Percentiles rank a stretch among this genome's conserved stretches.
phyloP scores from a whole-genome alignment of 148 eudicot species.

The Persicaria maculosa region DNA sequence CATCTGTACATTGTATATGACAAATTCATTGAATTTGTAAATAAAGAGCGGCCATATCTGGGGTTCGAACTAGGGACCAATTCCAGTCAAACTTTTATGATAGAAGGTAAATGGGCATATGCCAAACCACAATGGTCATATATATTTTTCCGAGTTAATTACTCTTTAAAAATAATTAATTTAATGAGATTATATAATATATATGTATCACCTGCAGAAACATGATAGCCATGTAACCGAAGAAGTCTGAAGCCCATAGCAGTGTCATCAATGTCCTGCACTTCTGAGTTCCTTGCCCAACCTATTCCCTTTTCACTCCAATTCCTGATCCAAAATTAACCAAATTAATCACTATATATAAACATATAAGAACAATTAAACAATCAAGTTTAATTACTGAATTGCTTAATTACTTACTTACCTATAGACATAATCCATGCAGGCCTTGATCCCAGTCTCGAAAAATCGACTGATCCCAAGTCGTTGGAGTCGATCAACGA shows the following conservation, averaged over 20 bases:
- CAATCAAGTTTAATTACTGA: not conserved
- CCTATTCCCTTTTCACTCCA: constrained; percentile 74
- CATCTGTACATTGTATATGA: constrained; percentile 31
- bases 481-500: constrained; percentile 52
- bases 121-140: not conserved
- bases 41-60: no score
- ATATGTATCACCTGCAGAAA: constrained; percentile 47
- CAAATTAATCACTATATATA: no score
- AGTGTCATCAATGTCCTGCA: constrained; percentile 79
- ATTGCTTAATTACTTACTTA: constrained; percentile 7
- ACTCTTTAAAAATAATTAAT: no score
- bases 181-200: not conserved
- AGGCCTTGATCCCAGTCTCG: constrained; percentile 39
- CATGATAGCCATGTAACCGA: constrained; percentile 57
- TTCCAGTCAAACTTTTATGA: no score
- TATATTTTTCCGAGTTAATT: not conserved
- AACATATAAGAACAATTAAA: not conserved
- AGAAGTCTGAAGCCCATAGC: constrained; percentile 82
- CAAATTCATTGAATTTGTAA: no score
- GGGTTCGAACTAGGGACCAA: no score
- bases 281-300: constrained; percentile 71
- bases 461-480: constrained; percentile 69
- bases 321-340: constrained; percentile 30
- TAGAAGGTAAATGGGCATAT: not conserved
- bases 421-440: constrained; percentile 49